phyloP scores from a whole-genome alignment of 148 eudicot genomes.

The Rhododendron mucronatum region DNA sequence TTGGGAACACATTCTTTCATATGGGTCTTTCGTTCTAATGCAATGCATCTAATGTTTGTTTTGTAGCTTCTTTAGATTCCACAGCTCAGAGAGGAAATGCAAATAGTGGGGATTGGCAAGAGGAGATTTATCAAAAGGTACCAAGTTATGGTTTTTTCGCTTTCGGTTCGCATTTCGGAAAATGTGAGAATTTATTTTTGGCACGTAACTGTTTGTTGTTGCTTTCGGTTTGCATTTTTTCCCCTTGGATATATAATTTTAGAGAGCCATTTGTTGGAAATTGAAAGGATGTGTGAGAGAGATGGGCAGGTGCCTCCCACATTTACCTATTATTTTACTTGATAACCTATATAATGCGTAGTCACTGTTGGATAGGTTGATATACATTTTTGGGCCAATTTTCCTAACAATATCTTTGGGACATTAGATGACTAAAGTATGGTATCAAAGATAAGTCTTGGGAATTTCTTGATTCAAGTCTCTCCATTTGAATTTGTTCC shows the following conservation, averaged over 20 bases:
- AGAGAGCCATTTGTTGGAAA: not conserved
- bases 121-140: constrained; percentile 94
- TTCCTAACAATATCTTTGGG: not conserved
- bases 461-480: not conserved
- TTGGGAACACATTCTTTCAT: not conserved
- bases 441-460: not conserved
- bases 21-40: not conserved
- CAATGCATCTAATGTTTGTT: not conserved
- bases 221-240: not conserved
- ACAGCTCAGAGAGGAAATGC: constrained; percentile 68
- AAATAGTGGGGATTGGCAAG: constrained; percentile 76
- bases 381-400: not conserved
- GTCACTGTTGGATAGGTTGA: not conserved
- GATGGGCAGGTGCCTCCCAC: not conserved
- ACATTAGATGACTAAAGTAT: not conserved
- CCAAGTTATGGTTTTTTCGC: constrained; percentile 2
- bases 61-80: constrained; percentile 75
- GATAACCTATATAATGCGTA: not conserved
- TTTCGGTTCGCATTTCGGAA: too few species aligned
- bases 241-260: not conserved
- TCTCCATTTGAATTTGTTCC: not conserved
- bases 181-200: not conserved
- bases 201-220: not conserved
- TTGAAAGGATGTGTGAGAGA: not conserved
- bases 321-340: not conserved